Conservation (phyloP, 1,284 basidiomycete genomes). For the Ganoderma leucocontextum region DNA sequence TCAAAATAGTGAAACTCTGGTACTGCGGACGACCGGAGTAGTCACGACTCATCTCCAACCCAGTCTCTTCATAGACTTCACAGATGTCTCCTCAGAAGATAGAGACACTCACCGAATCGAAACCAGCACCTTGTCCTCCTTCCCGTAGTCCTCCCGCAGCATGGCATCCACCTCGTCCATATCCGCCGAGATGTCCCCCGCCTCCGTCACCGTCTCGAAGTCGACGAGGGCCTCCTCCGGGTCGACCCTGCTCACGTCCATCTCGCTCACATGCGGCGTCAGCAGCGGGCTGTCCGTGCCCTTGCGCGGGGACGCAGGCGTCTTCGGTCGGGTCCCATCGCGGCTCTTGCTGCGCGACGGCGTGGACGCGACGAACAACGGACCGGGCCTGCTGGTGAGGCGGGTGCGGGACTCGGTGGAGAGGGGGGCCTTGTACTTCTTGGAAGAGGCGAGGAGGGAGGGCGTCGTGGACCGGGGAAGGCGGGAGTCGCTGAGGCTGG, state of each 20-base stretch:
- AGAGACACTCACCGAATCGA: constrained; percentile 86
- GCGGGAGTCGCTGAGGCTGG: constrained; percentile 25
- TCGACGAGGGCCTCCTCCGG: constrained; percentile 81
- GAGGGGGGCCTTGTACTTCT: constrained; percentile 73
- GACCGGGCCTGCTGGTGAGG: constrained; percentile 43
- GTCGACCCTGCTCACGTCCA: constrained; percentile 80
- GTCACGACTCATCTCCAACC: too few species aligned
- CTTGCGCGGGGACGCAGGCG: constrained; percentile 47
- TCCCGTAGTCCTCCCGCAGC: constrained; percentile 59
- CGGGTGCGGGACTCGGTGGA: constrained; percentile 66
- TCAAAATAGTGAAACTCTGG: too few species aligned
- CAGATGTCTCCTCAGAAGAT: too few species aligned
- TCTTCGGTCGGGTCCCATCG: constrained; percentile 55
- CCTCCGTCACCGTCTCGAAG: constrained; percentile 68
- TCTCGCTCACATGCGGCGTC: constrained; percentile 63
- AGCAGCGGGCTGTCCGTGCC: constrained; percentile 55
- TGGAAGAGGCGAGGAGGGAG: constrained; percentile 58
- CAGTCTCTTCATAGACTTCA: too few species aligned
- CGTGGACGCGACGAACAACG: constrained; percentile 61
- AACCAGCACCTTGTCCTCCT: constrained; percentile 88
- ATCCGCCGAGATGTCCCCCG: constrained; percentile 70
- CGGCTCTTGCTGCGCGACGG: constrained; percentile 52
- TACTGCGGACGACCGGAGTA: too few species aligned
- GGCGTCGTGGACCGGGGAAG: constrained; percentile 45
- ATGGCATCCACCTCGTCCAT: constrained; percentile 59